phyloP scores from a whole-genome alignment of 352 stramenopile species.

The Stramenopiles sp. region DNA sequence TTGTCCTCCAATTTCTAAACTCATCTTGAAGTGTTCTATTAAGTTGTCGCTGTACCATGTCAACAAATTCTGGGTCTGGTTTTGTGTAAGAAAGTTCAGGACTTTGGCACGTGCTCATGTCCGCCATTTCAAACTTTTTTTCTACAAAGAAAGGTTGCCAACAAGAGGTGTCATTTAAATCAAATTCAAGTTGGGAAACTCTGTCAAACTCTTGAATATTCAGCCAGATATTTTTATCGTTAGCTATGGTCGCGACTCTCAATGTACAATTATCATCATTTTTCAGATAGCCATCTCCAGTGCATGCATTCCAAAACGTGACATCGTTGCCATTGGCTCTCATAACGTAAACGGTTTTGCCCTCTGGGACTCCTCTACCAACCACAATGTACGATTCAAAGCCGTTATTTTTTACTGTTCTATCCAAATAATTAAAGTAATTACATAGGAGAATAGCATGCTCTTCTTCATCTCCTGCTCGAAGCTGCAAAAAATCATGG shows the following conservation, averaged over 20 bases:
- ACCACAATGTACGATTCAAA: conserved; percentile 53
- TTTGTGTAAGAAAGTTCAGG: conserved; percentile 36
- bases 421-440: conserved; percentile 59
- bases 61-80: conserved; percentile 36
- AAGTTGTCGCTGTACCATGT: conserved; percentile 49
- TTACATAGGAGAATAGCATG: conserved; percentile 73
- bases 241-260: conserved; percentile 57
- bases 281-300: conserved; percentile 44
- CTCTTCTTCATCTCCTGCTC: conserved; percentile 62
- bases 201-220: conserved; percentile 45
- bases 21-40: conserved; percentile 50
- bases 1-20: conserved; percentile 62
- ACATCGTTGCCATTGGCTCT: conserved; percentile 30
- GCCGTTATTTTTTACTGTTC: conserved; percentile 21
- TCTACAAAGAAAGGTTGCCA: conserved; percentile 60
- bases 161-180: conserved; percentile 48
- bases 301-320: conserved; percentile 67
- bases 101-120: conserved; percentile 35
- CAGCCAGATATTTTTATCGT: conserved; percentile 62
- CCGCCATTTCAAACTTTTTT: conserved; percentile 18
- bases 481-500: conserved; percentile 64
- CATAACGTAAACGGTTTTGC: conserved; percentile 60
- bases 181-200: conserved; percentile 45
- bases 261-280: conserved; percentile 50
- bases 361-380: conserved; percentile 53